Evolutionary conservation across 352 stramenopile species (phyloP).

Genomic region (Phytopythium montanum): DNA sequence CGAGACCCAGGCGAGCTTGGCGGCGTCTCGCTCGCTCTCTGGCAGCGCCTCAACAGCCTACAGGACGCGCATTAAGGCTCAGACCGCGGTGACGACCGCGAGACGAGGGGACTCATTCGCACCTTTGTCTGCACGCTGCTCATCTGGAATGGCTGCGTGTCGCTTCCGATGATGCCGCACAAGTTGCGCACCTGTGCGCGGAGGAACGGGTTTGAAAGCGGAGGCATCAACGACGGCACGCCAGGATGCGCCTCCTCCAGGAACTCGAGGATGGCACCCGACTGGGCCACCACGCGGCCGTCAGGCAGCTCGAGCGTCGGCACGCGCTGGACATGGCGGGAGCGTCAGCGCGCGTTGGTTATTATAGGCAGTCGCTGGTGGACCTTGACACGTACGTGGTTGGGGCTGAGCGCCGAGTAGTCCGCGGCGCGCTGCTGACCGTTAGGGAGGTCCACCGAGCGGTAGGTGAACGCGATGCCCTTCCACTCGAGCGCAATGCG

Average conservation of each 20-base stretch:
- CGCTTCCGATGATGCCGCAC: slow-evolving; percentile 88
- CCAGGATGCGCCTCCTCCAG: slow-evolving; percentile 82
- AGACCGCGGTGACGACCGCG: too few species aligned
- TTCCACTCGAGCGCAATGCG: slow-evolving; percentile 88
- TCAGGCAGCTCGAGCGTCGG: slow-evolving; percentile 79
- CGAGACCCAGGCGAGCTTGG: slow-evolving; percentile 48
- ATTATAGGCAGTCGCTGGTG: too few species aligned
- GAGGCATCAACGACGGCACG: slow-evolving; percentile 54
- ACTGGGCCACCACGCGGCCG: slow-evolving; percentile 72
- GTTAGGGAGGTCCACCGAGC: slow-evolving; percentile 68
- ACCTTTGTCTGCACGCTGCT: slow-evolving; percentile 70
- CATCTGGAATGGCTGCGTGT: slow-evolving; percentile 92
- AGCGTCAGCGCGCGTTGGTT: too few species aligned
- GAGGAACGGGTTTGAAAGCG: slow-evolving; percentile 49
- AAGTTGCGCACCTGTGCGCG: slow-evolving; percentile 83
- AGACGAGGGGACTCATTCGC: slow-evolving; percentile 4
- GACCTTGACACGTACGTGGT: slow-evolving; percentile 31
- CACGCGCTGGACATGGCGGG: slow-evolving; percentile 29
- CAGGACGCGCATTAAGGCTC: slow-evolving; percentile 42
- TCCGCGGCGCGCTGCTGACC: slow-evolving; percentile 52
- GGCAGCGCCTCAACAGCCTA: slow-evolving; percentile 39
- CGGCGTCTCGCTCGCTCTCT: slow-evolving; percentile 44
- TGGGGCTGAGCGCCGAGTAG: slow-evolving; percentile 64
- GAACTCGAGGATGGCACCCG: slow-evolving; percentile 92
- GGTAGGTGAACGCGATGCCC: slow-evolving; percentile 74